These are phyloP conservation scores for Aspergillus arachidicola DNA, from an alignment of 2,329 filamentous ascomycete species.

Conservation along the genomic window DNA sequence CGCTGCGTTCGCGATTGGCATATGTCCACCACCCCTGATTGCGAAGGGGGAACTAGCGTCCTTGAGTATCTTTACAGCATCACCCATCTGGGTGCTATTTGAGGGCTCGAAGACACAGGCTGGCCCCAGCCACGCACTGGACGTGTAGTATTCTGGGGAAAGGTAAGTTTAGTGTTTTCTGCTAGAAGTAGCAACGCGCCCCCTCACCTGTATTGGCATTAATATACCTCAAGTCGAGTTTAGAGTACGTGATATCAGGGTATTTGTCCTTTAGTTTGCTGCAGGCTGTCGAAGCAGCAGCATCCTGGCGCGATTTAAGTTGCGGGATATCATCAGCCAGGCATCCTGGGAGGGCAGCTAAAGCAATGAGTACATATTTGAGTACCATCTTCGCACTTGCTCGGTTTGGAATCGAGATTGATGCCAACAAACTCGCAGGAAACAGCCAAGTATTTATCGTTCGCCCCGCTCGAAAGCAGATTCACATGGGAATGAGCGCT, in stretches of 20 bases:
- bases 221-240: not conserved
- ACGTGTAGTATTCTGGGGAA: not conserved
- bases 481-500: not conserved
- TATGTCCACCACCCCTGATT: constrained; percentile 1
- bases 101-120: not conserved
- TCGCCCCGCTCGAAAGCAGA: not conserved
- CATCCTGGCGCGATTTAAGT: not conserved
- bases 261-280: not conserved
- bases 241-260: not conserved
- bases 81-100: not conserved
- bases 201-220: not conserved
- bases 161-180: not conserved
- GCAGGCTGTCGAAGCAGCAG: not conserved
- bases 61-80: not conserved
- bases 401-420: not conserved
- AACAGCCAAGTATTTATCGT: not conserved
- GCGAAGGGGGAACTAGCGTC: not conserved
- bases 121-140: not conserved
- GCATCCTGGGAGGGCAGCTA: not conserved
- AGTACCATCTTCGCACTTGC: not conserved
- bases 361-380: not conserved
- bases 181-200: no score
- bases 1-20: constrained; percentile 3
- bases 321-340: not conserved
- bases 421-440: not conserved